Conservation (phyloP, 306 rosid genomes). For the Dryas octopetala region DNA sequence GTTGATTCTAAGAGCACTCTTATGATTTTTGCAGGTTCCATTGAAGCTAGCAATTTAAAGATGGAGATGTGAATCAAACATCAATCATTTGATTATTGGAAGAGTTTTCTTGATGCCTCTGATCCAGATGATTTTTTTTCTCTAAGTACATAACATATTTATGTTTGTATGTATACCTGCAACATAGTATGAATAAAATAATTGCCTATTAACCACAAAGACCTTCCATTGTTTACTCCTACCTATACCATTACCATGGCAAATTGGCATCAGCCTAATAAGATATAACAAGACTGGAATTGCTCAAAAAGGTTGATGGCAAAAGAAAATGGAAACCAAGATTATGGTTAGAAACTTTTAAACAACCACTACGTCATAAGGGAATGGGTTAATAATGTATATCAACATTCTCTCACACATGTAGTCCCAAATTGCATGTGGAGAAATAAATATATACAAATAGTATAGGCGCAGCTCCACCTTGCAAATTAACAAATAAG, state of each 20-base stretch:
- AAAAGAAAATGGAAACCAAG: background rate
- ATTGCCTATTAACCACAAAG: constrained; percentile 29
- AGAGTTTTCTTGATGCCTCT: constrained; percentile 37
- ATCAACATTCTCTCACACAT: too few species aligned
- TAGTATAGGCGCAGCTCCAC: too few species aligned
- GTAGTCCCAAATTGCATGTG: too few species aligned
- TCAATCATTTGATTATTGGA: constrained; percentile 38
- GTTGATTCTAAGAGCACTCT: background rate
- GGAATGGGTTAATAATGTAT: too few species aligned
- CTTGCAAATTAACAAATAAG: too few species aligned
- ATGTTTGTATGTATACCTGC: constrained; percentile 58
- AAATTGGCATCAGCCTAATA: too few species aligned
- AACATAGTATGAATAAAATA: constrained; percentile 52
- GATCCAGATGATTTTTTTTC: constrained; percentile 42
- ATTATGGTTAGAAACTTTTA: too few species aligned
- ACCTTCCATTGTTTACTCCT: constrained; percentile 5
- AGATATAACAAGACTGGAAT: background rate
- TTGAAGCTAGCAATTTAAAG: constrained; percentile 65
- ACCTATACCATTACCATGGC: background rate
- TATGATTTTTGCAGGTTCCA: constrained; percentile 44
- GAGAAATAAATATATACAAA: too few species aligned
- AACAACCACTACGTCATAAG: too few species aligned
- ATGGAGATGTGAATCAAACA: constrained; percentile 64
- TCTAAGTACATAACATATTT: constrained; percentile 57
- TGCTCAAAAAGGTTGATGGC: background rate